Conservation (phyloP, 345 rosid species). For the Lumnitzera littorea region DNA sequence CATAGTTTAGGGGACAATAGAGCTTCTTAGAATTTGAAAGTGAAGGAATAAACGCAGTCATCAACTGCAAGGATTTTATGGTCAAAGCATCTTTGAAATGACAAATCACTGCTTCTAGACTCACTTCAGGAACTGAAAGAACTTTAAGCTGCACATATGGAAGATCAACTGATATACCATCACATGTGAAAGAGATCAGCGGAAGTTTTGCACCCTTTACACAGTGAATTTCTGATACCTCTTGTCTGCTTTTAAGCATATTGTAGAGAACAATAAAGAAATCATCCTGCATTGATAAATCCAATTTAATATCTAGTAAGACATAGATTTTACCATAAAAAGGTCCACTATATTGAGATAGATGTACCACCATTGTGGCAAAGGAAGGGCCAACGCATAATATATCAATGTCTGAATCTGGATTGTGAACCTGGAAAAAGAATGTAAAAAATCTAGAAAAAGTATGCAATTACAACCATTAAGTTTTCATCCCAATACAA, state of each 20-base stretch:
- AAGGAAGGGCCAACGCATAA: conserved; percentile 45
- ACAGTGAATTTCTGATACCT: conserved; percentile 35
- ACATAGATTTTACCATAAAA: neutral
- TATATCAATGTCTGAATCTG: conserved; percentile 56
- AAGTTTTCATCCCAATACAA: neutral
- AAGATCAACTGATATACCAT: conserved; percentile 54
- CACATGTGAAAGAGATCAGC: conserved; percentile 42
- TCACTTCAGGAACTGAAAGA: conserved; percentile 33
- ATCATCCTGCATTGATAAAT: conserved; percentile 33
- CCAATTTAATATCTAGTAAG: neutral
- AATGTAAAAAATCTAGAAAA: conserved; percentile 1
- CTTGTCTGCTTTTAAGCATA: conserved; percentile 32
- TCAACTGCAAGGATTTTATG: neutral
- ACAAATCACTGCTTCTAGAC: conserved; percentile 4
- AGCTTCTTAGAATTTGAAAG: neutral
- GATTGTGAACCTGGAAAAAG: conserved; percentile 39
- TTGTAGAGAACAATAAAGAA: conserved; percentile 40
- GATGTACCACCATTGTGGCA: conserved; percentile 36
- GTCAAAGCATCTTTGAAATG: neutral
- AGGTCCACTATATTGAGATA: neutral
- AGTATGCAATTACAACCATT: neutral
- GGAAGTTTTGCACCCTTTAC: conserved; percentile 48
- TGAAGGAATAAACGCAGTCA: neutral
- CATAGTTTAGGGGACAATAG: neutral
- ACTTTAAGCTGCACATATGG: conserved; percentile 45